Evolutionary conservation across 2,329 filamentous ascomycete species (phyloP).

Genomic region (Aureobasidium zeae): DNA sequence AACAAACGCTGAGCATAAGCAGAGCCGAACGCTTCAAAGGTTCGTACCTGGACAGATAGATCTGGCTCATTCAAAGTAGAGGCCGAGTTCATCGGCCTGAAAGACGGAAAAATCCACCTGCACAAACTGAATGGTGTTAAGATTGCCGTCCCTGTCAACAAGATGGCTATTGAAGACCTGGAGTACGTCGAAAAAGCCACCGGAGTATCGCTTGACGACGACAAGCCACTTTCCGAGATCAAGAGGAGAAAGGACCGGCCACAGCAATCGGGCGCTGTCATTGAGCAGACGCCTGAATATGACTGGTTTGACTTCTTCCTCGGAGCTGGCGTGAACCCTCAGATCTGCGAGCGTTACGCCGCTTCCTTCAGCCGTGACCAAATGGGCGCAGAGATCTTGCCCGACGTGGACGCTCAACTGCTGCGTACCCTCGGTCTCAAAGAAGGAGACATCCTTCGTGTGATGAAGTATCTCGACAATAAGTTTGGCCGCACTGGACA

Average conservation of each 20-base stretch:
- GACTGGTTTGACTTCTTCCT: slow-evolving; percentile 99
- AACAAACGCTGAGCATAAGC: slow-evolving; percentile 15
- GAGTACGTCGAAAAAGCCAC: slow-evolving; percentile 87
- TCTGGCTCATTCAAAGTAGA: slow-evolving; percentile 96
- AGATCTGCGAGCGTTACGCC: slow-evolving; percentile 88
- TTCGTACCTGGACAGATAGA: slow-evolving; percentile 89
- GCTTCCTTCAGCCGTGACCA: slow-evolving; percentile 83
- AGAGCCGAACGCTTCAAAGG: slow-evolving; percentile 77
- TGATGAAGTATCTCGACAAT: slow-evolving; percentile 79
- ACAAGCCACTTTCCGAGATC: slow-evolving; percentile 85
- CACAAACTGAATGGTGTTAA: slow-evolving; percentile 98
- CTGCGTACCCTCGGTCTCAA: slow-evolving; percentile 85
- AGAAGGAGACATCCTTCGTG: slow-evolving; percentile 91
- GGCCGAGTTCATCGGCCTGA: slow-evolving; percentile 87
- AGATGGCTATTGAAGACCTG: slow-evolving; percentile 92
- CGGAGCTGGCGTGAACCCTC: slow-evolving; percentile 79
- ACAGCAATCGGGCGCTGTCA: slow-evolving; percentile 37
- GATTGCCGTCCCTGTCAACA: slow-evolving; percentile 87
- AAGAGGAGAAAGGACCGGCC: slow-evolving; percentile 47
- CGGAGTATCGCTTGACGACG: slow-evolving; percentile 80
- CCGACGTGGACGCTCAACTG: slow-evolving; percentile 76
- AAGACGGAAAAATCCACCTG: slow-evolving; percentile 92
- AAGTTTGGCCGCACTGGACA: slow-evolving; percentile 57
- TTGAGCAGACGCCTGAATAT: slow-evolving; percentile 66
- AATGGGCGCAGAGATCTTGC: slow-evolving; percentile 88